Percentiles rank a stretch among this genome's conserved stretches.
Evolutionary conservation across 1,284 basidiomycete genomes (phyloP).

Genomic region (Stereum hirsutum): DNA sequence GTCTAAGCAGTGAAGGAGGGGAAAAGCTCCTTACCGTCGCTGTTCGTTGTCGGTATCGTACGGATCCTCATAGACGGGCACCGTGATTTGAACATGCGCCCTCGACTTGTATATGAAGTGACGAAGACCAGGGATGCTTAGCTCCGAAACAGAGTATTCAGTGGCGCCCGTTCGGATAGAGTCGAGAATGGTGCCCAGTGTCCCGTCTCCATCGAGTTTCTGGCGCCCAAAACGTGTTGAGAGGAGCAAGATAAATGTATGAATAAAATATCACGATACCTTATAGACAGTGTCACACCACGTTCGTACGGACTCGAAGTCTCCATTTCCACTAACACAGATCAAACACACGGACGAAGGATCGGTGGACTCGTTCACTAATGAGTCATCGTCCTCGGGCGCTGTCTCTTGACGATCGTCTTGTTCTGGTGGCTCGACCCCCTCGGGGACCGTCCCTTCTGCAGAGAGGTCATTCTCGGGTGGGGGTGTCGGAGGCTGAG

Average conservation of each 20-base stretch:
- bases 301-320: constrained; percentile 58
- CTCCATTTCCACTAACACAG: constrained; percentile 58
- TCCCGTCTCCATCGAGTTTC: constrained; percentile 55
- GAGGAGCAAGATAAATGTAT: too few relatives aligned
- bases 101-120: constrained; percentile 96
- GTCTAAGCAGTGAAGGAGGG: background rate
- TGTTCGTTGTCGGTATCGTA: constrained; percentile 58
- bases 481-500: constrained; percentile 10
- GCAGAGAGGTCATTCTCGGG: too few relatives aligned
- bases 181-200: constrained; percentile 38
- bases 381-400: too few relatives aligned
- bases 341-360: constrained; percentile 42
- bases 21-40: constrained; percentile 35
- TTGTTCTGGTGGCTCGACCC: too few relatives aligned
- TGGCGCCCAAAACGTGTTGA: constrained; percentile 18
- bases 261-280: too few relatives aligned
- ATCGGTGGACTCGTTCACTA: too few relatives aligned
- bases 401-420: too few relatives aligned
- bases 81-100: constrained; percentile 80
- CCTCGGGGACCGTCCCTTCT: too few relatives aligned
- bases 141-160: constrained; percentile 57
- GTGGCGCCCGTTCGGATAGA: constrained; percentile 40
- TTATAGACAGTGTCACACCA: constrained; percentile 65
- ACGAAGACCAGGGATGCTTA: constrained; percentile 80
- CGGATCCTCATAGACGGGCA: constrained; percentile 75